These are phyloP conservation scores for Plenodomus lindquistii DNA, from an alignment of 2,329 filamentous ascomycete genomes.

Conservation along the genomic window DNA sequence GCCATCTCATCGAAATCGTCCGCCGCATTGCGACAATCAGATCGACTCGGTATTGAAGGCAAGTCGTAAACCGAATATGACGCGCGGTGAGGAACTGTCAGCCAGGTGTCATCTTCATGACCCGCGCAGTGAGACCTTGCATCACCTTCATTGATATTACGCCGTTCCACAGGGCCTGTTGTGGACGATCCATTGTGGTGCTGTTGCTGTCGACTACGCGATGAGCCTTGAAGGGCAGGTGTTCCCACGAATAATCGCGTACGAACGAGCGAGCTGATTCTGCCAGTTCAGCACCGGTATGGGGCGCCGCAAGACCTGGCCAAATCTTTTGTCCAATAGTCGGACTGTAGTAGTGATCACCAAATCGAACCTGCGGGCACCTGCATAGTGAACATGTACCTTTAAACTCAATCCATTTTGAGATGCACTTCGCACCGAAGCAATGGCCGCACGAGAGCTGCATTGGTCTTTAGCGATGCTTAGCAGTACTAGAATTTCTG, in stretches of 20 bases:
- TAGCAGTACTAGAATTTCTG: slow-evolving; percentile 1
- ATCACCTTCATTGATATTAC: neutral
- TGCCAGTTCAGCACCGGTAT: neutral
- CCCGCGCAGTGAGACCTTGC: neutral
- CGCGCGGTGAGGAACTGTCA: neutral
- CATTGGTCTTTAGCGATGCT: slow-evolving; percentile 11
- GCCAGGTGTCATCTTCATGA: neutral
- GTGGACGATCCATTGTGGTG: too few species aligned
- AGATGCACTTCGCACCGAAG: slow-evolving; percentile 17
- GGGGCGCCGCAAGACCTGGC: neutral
- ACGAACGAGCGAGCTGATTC: neutral
- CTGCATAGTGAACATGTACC: slow-evolving; percentile 22
- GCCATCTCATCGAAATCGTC: neutral
- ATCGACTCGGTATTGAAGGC: neutral
- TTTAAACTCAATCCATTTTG: slow-evolving; percentile 9
- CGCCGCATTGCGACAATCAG: neutral
- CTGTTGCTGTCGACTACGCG: neutral
- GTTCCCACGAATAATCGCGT: neutral
- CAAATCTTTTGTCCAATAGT: neutral
- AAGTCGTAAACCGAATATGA: neutral
- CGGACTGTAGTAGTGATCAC: neutral
- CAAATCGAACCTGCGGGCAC: neutral
- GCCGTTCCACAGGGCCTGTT: neutral
- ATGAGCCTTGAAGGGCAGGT: neutral
- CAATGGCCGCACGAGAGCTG: slow-evolving; percentile 18